These are phyloP conservation scores for Lojkania enalia DNA, from an alignment of 2,329 filamentous ascomycete species.

Conservation along the genomic window DNA sequence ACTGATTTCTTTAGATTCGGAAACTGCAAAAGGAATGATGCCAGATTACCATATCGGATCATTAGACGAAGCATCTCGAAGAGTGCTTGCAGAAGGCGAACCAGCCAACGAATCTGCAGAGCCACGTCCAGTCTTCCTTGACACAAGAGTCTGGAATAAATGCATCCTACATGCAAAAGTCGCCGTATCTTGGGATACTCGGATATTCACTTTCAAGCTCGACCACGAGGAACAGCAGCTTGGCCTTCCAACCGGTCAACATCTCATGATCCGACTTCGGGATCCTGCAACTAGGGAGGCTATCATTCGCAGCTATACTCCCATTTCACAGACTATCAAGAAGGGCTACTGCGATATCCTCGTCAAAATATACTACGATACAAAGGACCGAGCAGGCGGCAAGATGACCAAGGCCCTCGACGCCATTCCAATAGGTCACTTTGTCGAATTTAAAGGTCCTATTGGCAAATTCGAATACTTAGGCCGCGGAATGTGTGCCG, in stretches of 20 bases:
- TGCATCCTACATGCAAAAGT: constrained; percentile 69
- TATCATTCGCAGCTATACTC: constrained; percentile 86
- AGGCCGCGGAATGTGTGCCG: constrained; percentile 64
- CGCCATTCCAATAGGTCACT: constrained; percentile 68
- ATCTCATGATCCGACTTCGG: constrained; percentile 79
- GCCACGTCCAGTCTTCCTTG: constrained; percentile 67
- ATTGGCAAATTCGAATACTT: constrained; percentile 84
- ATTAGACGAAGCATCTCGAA: constrained; percentile 64
- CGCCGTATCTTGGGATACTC: constrained; percentile 74
- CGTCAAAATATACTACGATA: constrained; percentile 78
- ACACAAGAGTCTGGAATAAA: constrained; percentile 73
- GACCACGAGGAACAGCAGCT: constrained; percentile 70
- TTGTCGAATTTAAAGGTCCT: constrained; percentile 84
- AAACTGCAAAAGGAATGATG: constrained; percentile 93
- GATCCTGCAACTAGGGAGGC: constrained; percentile 71
- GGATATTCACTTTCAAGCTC: constrained; percentile 79
- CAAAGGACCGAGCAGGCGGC: constrained; percentile 62
- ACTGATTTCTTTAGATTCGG: constrained; percentile 66
- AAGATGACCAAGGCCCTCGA: constrained; percentile 84
- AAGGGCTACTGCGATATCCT: constrained; percentile 72
- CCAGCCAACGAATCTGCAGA: constrained; percentile 48
- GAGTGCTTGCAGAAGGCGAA: constrained; percentile 55
- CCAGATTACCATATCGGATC: constrained; percentile 80
- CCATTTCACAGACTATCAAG: constrained; percentile 67
- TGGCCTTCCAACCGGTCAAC: constrained; percentile 82